These are phyloP conservation scores for Ceratocystis cacaofunesta DNA, from an alignment of 2,329 filamentous ascomycete species.

Conservation along the genomic window DNA sequence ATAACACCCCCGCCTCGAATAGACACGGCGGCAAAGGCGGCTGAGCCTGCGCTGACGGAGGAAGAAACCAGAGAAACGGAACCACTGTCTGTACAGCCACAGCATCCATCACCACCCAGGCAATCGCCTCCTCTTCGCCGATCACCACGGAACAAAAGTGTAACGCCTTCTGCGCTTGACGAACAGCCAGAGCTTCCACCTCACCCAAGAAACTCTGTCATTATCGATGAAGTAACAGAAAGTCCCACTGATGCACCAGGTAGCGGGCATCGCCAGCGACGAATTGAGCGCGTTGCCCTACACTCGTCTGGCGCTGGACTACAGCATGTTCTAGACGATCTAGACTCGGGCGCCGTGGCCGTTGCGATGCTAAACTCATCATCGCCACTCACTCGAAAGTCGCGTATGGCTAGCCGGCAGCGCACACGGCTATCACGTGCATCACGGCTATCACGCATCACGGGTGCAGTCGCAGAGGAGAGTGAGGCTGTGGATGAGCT, in stretches of 20 bases:
- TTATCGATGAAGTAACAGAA: conserved; percentile 34
- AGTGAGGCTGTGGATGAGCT: conserved; percentile 23
- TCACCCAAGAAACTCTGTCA: not conserved
- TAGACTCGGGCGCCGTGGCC: conserved; percentile 22
- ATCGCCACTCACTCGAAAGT: conserved; percentile 33
- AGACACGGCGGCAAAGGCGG: not conserved
- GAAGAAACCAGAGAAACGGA: not conserved
- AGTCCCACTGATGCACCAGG: conserved; percentile 41
- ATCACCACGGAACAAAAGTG: not conserved
- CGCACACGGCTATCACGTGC: conserved; percentile 2
- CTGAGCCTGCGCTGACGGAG: not conserved
- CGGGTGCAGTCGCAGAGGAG: conserved; percentile 10
- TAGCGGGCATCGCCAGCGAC: conserved; percentile 33
- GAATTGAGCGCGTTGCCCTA: conserved; percentile 25
- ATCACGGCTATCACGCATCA: conserved; percentile 7
- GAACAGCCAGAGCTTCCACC: conserved; percentile 9
- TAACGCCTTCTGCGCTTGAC: not conserved
- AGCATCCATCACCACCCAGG: not conserved
- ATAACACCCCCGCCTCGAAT: not conserved
- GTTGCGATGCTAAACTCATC: conserved; percentile 9
- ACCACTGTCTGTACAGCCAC: not conserved
- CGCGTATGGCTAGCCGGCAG: conserved; percentile 18
- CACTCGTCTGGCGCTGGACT: conserved; percentile 30
- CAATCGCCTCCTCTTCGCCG: not conserved
- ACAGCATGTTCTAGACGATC: conserved; percentile 26